Conservation (phyloP, 306 rosid genomes). For the Ceratonia siliqua region DNA sequence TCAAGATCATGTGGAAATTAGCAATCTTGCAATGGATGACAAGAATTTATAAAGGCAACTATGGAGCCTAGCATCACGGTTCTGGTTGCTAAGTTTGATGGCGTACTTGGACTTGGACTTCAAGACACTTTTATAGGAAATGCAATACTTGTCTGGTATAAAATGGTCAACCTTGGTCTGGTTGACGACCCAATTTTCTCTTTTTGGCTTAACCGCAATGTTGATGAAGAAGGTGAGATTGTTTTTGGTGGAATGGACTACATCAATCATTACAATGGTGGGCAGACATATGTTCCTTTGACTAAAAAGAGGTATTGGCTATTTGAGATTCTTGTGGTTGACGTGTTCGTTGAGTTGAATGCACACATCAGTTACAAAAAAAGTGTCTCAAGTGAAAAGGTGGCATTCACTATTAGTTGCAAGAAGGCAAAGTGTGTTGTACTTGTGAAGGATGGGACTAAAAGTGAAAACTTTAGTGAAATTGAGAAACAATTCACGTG, state of each 20-base stretch:
- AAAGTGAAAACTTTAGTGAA: slow-evolving; percentile 29
- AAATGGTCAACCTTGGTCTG: slow-evolving; percentile 43
- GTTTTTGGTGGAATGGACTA: slow-evolving; percentile 55
- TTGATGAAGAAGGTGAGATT: slow-evolving; percentile 46
- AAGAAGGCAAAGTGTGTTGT: slow-evolving; percentile 41
- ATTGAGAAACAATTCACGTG: slow-evolving; percentile 56
- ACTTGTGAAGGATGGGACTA: slow-evolving; percentile 42
- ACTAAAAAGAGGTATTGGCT: slow-evolving; percentile 84
- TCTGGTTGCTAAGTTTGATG: slow-evolving; percentile 44
- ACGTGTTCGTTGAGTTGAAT: too few species aligned
- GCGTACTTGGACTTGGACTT: slow-evolving; percentile 60
- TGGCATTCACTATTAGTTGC: slow-evolving; percentile 44
- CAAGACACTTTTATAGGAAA: slow-evolving; percentile 41
- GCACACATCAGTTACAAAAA: too few species aligned
- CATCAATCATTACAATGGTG: slow-evolving; percentile 62
- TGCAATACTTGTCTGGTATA: slow-evolving; percentile 54
- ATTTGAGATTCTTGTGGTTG: too few species aligned
- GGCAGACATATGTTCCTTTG: slow-evolving; percentile 85
- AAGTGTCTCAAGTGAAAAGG: slow-evolving; percentile 30
- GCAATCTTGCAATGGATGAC: slow-evolving; percentile 39
- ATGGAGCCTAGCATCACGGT: slow-evolving; percentile 43
- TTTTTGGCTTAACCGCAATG: slow-evolving; percentile 47
- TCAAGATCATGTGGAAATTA: slow-evolving; percentile 44
- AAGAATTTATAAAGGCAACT: slow-evolving; percentile 55
- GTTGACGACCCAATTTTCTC: slow-evolving; percentile 38